Evolutionary conservation across 2,329 filamentous ascomycete genomes (phyloP), one percentile per base, ranked within the genome.

Genomic region (Neonectria magnoliae): DNA sequence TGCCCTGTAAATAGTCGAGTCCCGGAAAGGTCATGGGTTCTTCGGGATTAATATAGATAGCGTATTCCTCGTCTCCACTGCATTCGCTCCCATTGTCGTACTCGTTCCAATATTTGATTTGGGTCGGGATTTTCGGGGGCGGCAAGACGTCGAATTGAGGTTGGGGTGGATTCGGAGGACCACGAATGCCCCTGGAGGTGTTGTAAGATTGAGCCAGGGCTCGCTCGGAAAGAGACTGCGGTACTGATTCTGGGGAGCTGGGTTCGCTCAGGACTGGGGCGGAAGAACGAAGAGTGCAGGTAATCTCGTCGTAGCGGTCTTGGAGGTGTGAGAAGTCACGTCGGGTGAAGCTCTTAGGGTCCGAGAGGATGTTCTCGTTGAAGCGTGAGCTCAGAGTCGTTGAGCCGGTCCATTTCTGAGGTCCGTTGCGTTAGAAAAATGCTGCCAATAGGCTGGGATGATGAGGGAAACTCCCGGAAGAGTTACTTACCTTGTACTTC

Each of bases 31-130:
- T 81, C 18, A 79, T 74, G 10, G 85, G 82, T 1, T 87, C 87
- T 69, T 93, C 85, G 0, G 92, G 92, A 74, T 94, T 86, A 64
- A 95, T 82, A 72, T 93, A 93, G 69, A 96, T 90, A 48, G 88
- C 85, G 76, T 93, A 96, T 31, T 85, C 86, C 47, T 69, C 69
- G 41, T 88, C 84, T 14, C 84, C 88, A 54, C 84, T 86, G 2
- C 79, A 81, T 59, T 94, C 91, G 75, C 93, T 93, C 9, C 91
- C 92, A 75, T 94, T 81, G 70, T 97, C 93, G 77, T 95, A 96
- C 77, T 97, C 93, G 77, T 93, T 95, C 93, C 93, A 97, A 75
- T 95, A 96, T 50, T 82, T 81, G 16, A 79, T 72, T 55, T 76
- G 76, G 8, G 76, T 71, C 8, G 71, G 58, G 38, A 71, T 65